These are phyloP conservation scores for Zymoseptoria pseudotritici DNA, from an alignment of 2,329 filamentous ascomycete species.

Conservation along the genomic window DNA sequence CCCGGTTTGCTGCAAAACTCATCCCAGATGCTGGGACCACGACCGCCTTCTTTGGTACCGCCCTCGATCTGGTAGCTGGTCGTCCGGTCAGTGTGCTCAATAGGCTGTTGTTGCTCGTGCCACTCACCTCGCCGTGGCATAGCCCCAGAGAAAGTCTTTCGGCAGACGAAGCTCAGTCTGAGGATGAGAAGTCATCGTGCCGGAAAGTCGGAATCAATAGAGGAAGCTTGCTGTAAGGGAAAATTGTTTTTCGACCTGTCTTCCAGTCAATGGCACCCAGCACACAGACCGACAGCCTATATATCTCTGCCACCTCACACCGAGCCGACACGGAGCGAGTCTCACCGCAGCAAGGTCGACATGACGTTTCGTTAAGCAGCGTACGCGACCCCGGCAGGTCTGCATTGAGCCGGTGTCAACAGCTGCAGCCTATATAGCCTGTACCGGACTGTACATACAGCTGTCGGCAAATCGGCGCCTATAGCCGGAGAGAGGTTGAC, in stretches of 20 bases:
- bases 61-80: slow-evolving; percentile 83
- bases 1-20: slow-evolving; percentile 74
- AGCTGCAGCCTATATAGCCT: neutral
- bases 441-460: neutral
- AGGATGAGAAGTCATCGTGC: slow-evolving; percentile 11
- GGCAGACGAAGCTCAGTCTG: slow-evolving; percentile 6
- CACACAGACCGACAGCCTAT: neutral
- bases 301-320: neutral
- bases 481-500: neutral
- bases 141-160: slow-evolving; percentile 59
- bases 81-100: neutral
- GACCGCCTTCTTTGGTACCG: slow-evolving; percentile 64
- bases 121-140: slow-evolving; percentile 56
- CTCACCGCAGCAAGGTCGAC: neutral
- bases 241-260: neutral
- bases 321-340: neutral
- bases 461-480: neutral
- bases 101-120: slow-evolving; percentile 41
- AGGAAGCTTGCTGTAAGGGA: neutral
- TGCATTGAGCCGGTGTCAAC: neutral
- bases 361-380: neutral
- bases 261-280: neutral
- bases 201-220: neutral
- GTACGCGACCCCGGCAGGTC: neutral
- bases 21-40: slow-evolving; percentile 81